Percentiles rank a stretch among this genome's conserved stretches.
Conservation (phyloP, 2,329 filamentous ascomycete species). For the Fusarium udum region DNA sequence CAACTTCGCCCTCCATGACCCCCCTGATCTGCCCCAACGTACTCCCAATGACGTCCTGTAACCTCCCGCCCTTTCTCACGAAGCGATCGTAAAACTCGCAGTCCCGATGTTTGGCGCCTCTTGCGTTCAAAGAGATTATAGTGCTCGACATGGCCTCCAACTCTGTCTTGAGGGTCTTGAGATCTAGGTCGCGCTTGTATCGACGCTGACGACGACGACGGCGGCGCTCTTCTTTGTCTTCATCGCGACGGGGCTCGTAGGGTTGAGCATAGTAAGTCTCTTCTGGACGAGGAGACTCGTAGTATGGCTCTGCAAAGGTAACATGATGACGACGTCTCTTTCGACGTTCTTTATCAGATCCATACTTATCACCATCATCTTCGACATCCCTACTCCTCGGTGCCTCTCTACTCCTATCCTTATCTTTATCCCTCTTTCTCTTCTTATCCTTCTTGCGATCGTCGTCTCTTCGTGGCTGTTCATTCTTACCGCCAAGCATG, state of each 20-base stretch:
- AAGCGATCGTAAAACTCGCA: conserved; percentile 43
- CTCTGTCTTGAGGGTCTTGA: conserved; percentile 37
- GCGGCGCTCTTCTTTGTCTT: conserved; percentile 31
- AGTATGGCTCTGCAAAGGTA: conserved; percentile 39
- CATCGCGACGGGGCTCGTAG: conserved; percentile 8
- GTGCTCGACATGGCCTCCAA: conserved; percentile 42
- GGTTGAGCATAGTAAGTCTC: conserved; percentile 20
- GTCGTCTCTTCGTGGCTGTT: conserved; percentile 12
- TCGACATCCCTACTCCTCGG: conserved; percentile 9
- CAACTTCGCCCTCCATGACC: conserved; percentile 23
- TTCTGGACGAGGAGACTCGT: conserved; percentile 22
- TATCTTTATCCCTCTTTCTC: conserved; percentile 29
- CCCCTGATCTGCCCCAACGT: conserved; percentile 39
- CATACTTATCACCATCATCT: conserved; percentile 26
- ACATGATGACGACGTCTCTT: conserved; percentile 35
- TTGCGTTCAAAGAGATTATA: conserved; percentile 38
- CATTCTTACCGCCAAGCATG: conserved; percentile 30
- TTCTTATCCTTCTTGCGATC: conserved; percentile 27
- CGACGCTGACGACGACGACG: conserved; percentile 30
- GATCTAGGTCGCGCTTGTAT: conserved; percentile 31
- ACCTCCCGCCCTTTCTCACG: conserved; percentile 37
- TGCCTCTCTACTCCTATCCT: conserved; percentile 14
- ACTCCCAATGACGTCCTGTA: conserved; percentile 41
- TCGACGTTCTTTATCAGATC: conserved; percentile 30
- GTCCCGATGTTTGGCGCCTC: conserved; percentile 35